Conservation (phyloP, 257 asterid genomes). For the Rehmannia glutinosa region DNA sequence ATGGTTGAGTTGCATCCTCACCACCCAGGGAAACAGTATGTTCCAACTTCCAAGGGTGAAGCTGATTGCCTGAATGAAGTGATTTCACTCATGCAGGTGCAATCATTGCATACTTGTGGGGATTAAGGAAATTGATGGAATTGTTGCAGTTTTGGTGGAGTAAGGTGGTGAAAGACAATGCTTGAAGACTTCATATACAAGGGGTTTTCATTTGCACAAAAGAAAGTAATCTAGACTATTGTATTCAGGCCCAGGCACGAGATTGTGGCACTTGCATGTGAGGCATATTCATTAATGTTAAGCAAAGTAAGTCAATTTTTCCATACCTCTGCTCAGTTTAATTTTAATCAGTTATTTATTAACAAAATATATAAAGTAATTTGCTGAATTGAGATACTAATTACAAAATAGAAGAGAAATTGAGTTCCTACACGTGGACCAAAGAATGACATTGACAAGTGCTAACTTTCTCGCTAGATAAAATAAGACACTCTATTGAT, state of each 20-base stretch:
- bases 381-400: background rate
- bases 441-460: background rate
- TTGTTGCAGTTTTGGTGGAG: too few relatives aligned
- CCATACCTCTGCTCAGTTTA: too few relatives aligned
- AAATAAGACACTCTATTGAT: background rate
- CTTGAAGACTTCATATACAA: too few relatives aligned
- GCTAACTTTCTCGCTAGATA: background rate
- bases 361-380: too few relatives aligned
- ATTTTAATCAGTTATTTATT: too few relatives aligned
- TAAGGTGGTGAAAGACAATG: too few relatives aligned
- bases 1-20: background rate
- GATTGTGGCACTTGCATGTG: too few relatives aligned
- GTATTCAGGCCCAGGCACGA: too few relatives aligned
- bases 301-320: too few relatives aligned
- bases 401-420: background rate
- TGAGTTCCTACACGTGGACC: background rate
- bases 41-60: background rate
- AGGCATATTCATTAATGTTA: too few relatives aligned
- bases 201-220: too few relatives aligned
- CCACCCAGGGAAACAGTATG: background rate
- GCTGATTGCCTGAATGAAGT: background rate
- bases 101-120: background rate
- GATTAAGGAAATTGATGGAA: background rate
- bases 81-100: background rate
- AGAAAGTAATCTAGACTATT: too few relatives aligned